Base-by-base conservation (phyloP, 208 protist genomes). In the Trypanosoma mega region DNA sequence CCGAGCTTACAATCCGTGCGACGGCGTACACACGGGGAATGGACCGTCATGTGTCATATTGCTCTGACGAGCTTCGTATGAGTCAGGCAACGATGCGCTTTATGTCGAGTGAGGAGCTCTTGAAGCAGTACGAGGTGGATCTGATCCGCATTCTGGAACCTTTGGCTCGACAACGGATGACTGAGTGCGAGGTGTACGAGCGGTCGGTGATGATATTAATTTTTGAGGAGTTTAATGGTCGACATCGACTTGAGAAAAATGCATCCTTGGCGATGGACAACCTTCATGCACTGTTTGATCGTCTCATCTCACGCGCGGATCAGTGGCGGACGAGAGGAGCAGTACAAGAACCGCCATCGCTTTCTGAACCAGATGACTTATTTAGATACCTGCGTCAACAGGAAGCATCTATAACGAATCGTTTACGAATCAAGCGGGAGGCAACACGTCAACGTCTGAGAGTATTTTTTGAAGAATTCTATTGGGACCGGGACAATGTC, bases 91-190 rank as follows among this genome's bases (percentile, higher is more conserved):
- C 63, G 60, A 34, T 81, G 33, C 73, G 47, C 31, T 72, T 57
- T 44, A 67, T 67, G 12, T 79, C 72, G 23, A 39, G 64, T 12
- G 23, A 16, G 7, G 49, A 80, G 33, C 58, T 84, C 31, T 54
- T 59, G 23, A 45, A 56, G n/a, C 12, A 51, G 24, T 20, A 53
- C 1, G 23, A 34, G 20, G 30, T 54, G 16, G 48, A 50, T 18
- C 52, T 90, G 24, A 49, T 76, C 33, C 23, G 29, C n/a, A 45
- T 27, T 34, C 53, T 34, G n/a, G 82, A 90, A 68, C 61, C 70
- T 1, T 11, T 34, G 2, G 47, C 48, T 3, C 71, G 82, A 21
- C 14, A 41, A 30, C 14, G n/a, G 6, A 33, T 85, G 9, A 67
- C 78, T 41, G 21, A 48, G 18, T 57, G 34, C 4, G 58, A 68